phyloP scores from a whole-genome alignment of 192 early-diverging fungal species.

The Coemansia sp. region DNA sequence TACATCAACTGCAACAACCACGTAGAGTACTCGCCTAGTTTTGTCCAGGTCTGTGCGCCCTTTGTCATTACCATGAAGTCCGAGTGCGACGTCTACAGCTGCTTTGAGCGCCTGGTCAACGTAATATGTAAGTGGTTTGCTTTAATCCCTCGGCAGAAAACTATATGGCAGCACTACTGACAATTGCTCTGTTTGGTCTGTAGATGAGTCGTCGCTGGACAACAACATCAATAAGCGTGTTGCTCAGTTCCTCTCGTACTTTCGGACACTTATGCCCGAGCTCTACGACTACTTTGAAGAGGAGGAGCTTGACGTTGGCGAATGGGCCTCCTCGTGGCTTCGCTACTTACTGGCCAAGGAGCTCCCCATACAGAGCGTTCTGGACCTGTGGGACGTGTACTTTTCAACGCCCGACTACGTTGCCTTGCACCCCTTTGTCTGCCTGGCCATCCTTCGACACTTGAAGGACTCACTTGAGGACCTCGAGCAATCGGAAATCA shows the following conservation, averaged over 20 bases:
- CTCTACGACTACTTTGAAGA: conserved; percentile 95
- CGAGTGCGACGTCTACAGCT: conserved; percentile 80
- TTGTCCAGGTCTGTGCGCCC: conserved; percentile 80
- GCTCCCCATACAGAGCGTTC: conserved; percentile 74
- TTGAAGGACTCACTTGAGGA: conserved; percentile 84
- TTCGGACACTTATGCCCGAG: conserved; percentile 82
- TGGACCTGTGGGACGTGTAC: conserved; percentile 90
- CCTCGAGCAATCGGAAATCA: conserved; percentile 88
- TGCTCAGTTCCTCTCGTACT: conserved; percentile 82
- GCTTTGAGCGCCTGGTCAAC: conserved; percentile 77
- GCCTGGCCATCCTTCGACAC: conserved; percentile 76
- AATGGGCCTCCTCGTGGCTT: conserved; percentile 84
- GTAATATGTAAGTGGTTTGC: conserved; percentile 56
- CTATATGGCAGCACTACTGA: neutral
- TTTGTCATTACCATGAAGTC: conserved; percentile 72
- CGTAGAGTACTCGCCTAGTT: conserved; percentile 72
- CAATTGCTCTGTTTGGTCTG: neutral
- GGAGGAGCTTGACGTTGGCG: conserved; percentile 87
- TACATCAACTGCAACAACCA: conserved; percentile 78
- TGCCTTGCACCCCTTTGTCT: conserved; percentile 83
- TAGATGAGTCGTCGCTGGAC: conserved; percentile 69
- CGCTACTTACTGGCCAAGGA: conserved; percentile 79
- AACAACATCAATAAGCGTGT: conserved; percentile 73
- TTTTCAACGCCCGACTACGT: conserved; percentile 76
- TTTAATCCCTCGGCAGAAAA: neutral